Conservation (phyloP, 2,329 filamentous ascomycete genomes). For the Diaporthe ampelina region DNA sequence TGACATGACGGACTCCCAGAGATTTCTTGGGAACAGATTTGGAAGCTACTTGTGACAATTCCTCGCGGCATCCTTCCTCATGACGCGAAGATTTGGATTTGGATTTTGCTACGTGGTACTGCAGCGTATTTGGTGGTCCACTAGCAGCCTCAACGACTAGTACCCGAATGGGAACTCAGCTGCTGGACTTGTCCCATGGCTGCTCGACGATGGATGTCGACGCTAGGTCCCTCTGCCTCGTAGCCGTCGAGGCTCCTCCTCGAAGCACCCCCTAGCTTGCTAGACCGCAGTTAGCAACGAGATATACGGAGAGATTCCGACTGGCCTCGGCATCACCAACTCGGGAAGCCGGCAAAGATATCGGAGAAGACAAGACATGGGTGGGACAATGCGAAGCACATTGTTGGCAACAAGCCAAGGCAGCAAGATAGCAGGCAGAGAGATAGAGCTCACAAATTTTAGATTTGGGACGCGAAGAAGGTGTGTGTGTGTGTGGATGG, state of each 20-base stretch:
- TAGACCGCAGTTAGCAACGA: background rate
- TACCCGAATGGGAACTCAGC: background rate
- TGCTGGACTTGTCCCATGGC: background rate
- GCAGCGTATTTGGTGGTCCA: background rate
- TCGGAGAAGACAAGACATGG: background rate
- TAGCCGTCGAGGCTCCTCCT: background rate
- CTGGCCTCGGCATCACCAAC: slow-evolving; percentile 1
- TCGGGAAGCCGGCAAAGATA: slow-evolving; percentile 9
- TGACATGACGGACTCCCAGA: slow-evolving; percentile 6
- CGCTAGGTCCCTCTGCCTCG: background rate
- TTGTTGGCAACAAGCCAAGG: background rate
- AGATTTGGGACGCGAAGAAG: slow-evolving; percentile 6
- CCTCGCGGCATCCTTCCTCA: background rate
- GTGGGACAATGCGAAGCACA: slow-evolving; percentile 3
- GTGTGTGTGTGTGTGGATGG: slow-evolving; percentile 16
- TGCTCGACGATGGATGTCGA: background rate
- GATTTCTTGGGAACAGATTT: slow-evolving; percentile 12
- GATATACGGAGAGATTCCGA: background rate
- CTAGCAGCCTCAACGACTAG: slow-evolving; percentile 20
- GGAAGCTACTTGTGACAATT: slow-evolving; percentile 3
- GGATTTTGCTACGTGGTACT: background rate
- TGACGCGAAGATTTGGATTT: background rate
- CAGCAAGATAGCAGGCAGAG: slow-evolving; percentile 7
- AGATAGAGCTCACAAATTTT: slow-evolving; percentile 11
- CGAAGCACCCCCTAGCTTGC: background rate